Percentiles rank a stretch among this genome's conserved stretches.
Evolutionary conservation across 768 basidiomycete genomes (phyloP).

Genomic region (Phlebiopsis gigantea): DNA sequence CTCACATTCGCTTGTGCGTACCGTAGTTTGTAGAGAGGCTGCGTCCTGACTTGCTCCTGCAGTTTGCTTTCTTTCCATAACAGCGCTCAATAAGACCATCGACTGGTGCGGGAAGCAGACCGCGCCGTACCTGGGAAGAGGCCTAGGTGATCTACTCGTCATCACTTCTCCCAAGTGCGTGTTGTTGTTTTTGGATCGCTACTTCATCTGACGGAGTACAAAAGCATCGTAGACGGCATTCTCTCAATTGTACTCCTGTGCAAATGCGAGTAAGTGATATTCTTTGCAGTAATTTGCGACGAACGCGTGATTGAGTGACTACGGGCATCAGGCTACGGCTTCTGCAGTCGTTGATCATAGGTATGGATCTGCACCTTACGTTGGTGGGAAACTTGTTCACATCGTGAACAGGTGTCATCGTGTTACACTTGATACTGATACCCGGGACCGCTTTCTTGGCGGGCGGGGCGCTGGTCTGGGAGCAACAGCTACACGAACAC

Average conservation of each 20-base stretch:
- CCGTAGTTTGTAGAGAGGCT: neutral
- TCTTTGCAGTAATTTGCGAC: neutral
- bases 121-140: constrained; percentile 47
- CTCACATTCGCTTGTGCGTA: constrained; percentile 42
- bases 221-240: constrained; percentile 64
- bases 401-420: constrained; percentile 62
- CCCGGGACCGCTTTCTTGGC: constrained; percentile 68
- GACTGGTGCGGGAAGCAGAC: constrained; percentile 60
- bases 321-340: constrained; percentile 52
- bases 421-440: constrained; percentile 66
- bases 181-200: neutral
- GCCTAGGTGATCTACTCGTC: constrained; percentile 61
- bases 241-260: constrained; percentile 60
- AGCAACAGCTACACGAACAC: constrained; percentile 66
- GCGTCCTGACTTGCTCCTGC: neutral
- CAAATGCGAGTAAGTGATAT: constrained; percentile 61
- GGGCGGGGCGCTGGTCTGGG: constrained; percentile 58
- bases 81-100: constrained; percentile 60
- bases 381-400: neutral
- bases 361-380: constrained; percentile 27
- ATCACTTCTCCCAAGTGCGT: constrained; percentile 63
- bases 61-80: constrained; percentile 33
- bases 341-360: constrained; percentile 64
- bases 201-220: neutral
- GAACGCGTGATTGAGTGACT: neutral